A percentile compares a stretch with the other conserved stretches of the same genome.
These are phyloP conservation scores for Salix dunnii DNA, from an alignment of 345 rosid genomes.

Conservation along the genomic window DNA sequence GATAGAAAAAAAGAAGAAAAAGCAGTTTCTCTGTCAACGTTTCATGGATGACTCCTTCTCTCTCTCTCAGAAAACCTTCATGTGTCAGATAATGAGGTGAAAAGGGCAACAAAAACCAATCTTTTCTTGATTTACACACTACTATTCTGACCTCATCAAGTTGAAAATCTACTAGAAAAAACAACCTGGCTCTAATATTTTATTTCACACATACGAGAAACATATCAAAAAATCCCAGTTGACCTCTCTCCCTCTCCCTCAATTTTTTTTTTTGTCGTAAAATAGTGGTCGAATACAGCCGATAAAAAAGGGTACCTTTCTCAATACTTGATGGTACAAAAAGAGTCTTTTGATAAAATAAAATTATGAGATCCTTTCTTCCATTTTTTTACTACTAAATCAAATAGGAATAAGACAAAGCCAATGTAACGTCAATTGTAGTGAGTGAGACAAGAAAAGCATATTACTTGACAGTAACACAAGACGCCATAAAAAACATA, in stretches of 20 bases:
- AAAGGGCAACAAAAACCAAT: background rate
- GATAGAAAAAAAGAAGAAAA: background rate
- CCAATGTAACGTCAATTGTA: background rate
- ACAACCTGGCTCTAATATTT: conserved; percentile 15
- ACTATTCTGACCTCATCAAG: conserved; percentile 4
- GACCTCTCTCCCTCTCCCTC: background rate
- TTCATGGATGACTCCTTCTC: conserved; percentile 28
- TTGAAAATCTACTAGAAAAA: conserved; percentile 6
- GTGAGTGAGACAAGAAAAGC: background rate
- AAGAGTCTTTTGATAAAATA: background rate
- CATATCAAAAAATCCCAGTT: conserved; percentile 4
- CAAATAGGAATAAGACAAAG: background rate
- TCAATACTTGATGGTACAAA: conserved; percentile 13
- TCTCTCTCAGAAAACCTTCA: conserved; percentile 5
- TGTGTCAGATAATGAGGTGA: background rate
- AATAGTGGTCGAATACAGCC: background rate
- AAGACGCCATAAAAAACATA: too few species aligned
- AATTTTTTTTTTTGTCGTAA: background rate
- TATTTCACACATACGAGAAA: conserved; percentile 8
- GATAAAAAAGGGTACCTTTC: background rate
- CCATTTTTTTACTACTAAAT: background rate
- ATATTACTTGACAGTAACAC: background rate
- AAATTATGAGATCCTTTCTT: conserved; percentile 9
- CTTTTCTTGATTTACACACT: background rate
- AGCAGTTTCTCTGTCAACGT: conserved; percentile 26